Evolutionary conservation across 2,329 filamentous ascomycete genomes (phyloP), one percentile per base, ranked within the genome.

Genomic region (Geosmithia flava): DNA sequence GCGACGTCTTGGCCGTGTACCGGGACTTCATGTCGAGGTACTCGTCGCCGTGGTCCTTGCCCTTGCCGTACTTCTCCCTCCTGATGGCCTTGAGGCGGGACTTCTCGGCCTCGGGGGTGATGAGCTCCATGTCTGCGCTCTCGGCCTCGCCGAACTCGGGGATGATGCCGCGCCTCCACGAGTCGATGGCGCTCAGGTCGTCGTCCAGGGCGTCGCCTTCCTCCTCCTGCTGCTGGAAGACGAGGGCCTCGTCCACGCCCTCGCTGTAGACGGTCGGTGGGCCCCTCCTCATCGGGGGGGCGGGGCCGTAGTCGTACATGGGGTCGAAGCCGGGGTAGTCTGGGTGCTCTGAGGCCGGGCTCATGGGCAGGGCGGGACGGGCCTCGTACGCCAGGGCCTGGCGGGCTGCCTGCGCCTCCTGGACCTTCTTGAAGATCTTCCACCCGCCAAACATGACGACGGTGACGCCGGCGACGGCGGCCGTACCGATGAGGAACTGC

Each of bases 381-480:
- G 33, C 50, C 27, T 62, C 56, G 19, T 58, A 61, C 1, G 58
- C 54, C 29, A 59, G 51, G 7, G 62, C 62, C 44, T 60, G 58
- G 2, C 58, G 51, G 1, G 60, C 57, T 2, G 56, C 54, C 48
- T 63, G 61, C 19, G 59, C 61, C 48, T 75, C 73, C 50, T 67
- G 65, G 54, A 97, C 87, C 56, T 81, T 83, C 73, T 96, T 94
- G 67, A 98, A 82, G 62, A 98, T 96, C 68, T 95, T 97, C 77
- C 88, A 97, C 5, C 93, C 91, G 48, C 93, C 93, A 51, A 98
- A 87, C 62, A 93, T 90, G 57, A 98, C 87, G 8, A 97, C 82
- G 0, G 93, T 97, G n/a, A 95, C 83, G 15, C 93, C 93, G 0
- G 95, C 81, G 1, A 86, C 87, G 15, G 95, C 81, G 42, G 90